phyloP scores from a whole-genome alignment of 768 basidiomycete species.

The Gloeopeniophorella convolvens region DNA sequence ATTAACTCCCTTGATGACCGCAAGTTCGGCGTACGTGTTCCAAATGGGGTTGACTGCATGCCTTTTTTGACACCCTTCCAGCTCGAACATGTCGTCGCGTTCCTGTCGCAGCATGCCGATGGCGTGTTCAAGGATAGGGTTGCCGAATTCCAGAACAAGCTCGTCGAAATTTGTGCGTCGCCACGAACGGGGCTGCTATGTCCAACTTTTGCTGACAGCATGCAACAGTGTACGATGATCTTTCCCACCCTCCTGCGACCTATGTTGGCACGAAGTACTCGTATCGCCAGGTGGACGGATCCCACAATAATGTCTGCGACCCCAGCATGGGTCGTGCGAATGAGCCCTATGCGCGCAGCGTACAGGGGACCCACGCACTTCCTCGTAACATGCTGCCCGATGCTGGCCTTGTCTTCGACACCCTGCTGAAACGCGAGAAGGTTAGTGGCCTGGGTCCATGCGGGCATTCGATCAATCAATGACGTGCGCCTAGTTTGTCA shows the following conservation, averaged over 20 bases:
- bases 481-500: slow-evolving; percentile 43
- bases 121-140: slow-evolving; percentile 35
- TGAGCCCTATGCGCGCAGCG: slow-evolving; percentile 76
- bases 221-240: slow-evolving; percentile 67
- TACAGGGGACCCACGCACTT: slow-evolving; percentile 60
- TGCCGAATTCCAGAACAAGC: slow-evolving; percentile 34
- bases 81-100: slow-evolving; percentile 66
- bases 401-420: slow-evolving; percentile 74
- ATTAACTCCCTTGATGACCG: slow-evolving; percentile 66
- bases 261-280: slow-evolving; percentile 55
- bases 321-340: slow-evolving; percentile 76
- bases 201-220: neutral
- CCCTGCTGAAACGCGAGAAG: slow-evolving; percentile 64
- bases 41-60: neutral
- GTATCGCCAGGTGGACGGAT: slow-evolving; percentile 73
- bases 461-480: neutral
- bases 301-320: slow-evolving; percentile 60
- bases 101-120: slow-evolving; percentile 45
- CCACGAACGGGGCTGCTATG: neutral
- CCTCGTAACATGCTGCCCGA: slow-evolving; percentile 70
- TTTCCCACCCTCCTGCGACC: slow-evolving; percentile 72
- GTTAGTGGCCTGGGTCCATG: slow-evolving; percentile 30
- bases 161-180: slow-evolving; percentile 45
- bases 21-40: slow-evolving; percentile 57
- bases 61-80: slow-evolving; percentile 24